Evolutionary conservation across 139 green algal species (phyloP).

Genomic region (Coelastrella sp.): DNA sequence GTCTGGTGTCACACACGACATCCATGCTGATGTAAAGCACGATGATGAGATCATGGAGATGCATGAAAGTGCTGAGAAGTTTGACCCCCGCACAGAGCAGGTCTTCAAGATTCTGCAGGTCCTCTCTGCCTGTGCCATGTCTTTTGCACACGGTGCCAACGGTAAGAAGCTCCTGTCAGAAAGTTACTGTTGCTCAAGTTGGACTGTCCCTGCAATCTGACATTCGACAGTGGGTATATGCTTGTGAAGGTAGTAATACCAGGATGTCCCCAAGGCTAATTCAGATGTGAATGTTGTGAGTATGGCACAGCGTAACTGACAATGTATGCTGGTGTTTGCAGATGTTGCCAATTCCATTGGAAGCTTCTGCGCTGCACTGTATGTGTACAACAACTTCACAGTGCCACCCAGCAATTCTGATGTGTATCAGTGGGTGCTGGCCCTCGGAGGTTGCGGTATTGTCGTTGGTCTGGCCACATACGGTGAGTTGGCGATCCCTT

Average conservation of each 20-base stretch:
- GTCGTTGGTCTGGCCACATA: constrained; percentile 87
- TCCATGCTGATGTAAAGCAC: constrained; percentile 45
- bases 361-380: constrained; percentile 73
- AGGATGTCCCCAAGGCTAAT: too few relatives aligned
- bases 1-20: constrained; percentile 46
- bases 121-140: constrained; percentile 84
- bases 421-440: constrained; percentile 40
- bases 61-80: constrained; percentile 70
- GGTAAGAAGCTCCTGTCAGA: too few relatives aligned
- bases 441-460: constrained; percentile 69
- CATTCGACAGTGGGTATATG: neutral
- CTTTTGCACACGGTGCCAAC: constrained; percentile 84
- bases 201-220: neutral
- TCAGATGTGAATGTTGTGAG: too few relatives aligned
- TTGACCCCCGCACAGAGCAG: constrained; percentile 79
- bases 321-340: constrained; percentile 7
- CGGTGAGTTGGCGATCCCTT: too few relatives aligned
- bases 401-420: constrained; percentile 32
- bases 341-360: constrained; percentile 89
- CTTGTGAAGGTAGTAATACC: neutral
- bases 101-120: constrained; percentile 86
- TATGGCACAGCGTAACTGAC: too few relatives aligned
- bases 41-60: constrained; percentile 55
- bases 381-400: constrained; percentile 47
- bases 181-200: neutral